These are phyloP conservation scores for Yarrowia divulgata DNA, from an alignment of 805 yeast genomes.

Conservation along the genomic window DNA sequence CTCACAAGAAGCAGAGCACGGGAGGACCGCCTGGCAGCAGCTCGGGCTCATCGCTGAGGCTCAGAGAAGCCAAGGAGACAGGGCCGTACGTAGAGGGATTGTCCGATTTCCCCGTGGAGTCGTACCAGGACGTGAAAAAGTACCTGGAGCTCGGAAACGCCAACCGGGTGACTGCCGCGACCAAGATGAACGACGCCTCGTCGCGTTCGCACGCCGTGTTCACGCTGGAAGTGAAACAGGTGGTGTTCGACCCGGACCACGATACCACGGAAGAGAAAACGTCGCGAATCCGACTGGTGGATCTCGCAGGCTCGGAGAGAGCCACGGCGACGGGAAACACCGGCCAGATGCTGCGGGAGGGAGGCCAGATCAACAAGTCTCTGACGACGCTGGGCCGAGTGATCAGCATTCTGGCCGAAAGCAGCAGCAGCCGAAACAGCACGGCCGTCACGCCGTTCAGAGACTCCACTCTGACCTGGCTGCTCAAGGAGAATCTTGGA, in stretches of 20 bases:
- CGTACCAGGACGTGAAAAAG: conserved; percentile 58
- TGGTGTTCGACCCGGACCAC: conserved; percentile 51
- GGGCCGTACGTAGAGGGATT: conserved; percentile 79
- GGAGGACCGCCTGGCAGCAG: conserved; percentile 41
- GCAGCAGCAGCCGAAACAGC: conserved; percentile 36
- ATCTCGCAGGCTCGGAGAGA: conserved; percentile 84
- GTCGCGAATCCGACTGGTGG: conserved; percentile 73
- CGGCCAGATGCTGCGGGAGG: conserved; percentile 68
- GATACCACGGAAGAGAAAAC: conserved; percentile 56
- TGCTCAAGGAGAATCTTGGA: conserved; percentile 75
- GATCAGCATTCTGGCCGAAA: conserved; percentile 58
- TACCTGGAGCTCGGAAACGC: conserved; percentile 60
- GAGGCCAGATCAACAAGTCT: conserved; percentile 78
- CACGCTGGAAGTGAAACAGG: conserved; percentile 67
- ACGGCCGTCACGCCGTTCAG: conserved; percentile 65
- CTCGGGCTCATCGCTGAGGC: conserved; percentile 53
- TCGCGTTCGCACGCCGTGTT: conserved; percentile 85
- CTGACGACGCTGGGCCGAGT: conserved; percentile 81
- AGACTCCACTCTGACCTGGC: conserved; percentile 77
- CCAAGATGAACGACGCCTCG: conserved; percentile 73
- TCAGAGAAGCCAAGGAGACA: conserved; percentile 69
- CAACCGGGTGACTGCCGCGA: conserved; percentile 72
- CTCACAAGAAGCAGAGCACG: conserved; percentile 21
- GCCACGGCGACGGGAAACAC: conserved; percentile 67
- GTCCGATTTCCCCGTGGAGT: conserved; percentile 59